A percentile compares a stretch with the other conserved stretches of the same genome.
These are phyloP conservation scores for Pythium dissimile DNA, from an alignment of 352 stramenopile genomes.

Conservation along the genomic window DNA sequence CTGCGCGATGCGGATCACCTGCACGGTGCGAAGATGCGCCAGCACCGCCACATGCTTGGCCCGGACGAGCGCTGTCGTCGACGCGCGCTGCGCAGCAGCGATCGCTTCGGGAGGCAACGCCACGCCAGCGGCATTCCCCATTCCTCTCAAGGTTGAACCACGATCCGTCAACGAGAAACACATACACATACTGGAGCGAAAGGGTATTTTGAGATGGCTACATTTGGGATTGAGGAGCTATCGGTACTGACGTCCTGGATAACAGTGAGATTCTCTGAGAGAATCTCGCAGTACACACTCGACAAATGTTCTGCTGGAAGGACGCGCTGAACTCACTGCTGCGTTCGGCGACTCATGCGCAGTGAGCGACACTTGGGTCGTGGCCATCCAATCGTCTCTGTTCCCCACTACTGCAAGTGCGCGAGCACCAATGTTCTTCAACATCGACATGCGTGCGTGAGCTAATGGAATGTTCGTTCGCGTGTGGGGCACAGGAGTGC, in stretches of 20 bases:
- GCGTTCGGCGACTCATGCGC: too few species aligned
- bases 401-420: too few species aligned
- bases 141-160: conserved; percentile 2
- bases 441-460: conserved; percentile 1
- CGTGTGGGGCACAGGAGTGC: not conserved
- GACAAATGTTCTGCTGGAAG: not conserved
- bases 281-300: too few species aligned
- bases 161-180: too few species aligned
- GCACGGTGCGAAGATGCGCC: conserved; percentile 31
- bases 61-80: conserved; percentile 23
- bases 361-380: too few species aligned
- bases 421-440: conserved; percentile 6
- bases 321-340: too few species aligned
- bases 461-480: not conserved
- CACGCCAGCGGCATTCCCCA: conserved; percentile 54
- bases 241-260: not conserved
- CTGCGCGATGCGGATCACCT: conserved; percentile 32
- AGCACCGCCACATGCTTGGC: conserved; percentile 26
- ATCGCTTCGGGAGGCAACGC: conserved; percentile 24
- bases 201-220: conserved; percentile 22
- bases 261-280: not conserved
- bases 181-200: not conserved
- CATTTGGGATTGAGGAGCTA: not conserved
- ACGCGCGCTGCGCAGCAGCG: conserved; percentile 20
- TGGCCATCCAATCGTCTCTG: too few species aligned